A percentile compares a stretch with the other conserved stretches of the same genome.
Conservation (phyloP, 2,329 filamentous ascomycete species). For the Ophiostoma ulmi region DNA sequence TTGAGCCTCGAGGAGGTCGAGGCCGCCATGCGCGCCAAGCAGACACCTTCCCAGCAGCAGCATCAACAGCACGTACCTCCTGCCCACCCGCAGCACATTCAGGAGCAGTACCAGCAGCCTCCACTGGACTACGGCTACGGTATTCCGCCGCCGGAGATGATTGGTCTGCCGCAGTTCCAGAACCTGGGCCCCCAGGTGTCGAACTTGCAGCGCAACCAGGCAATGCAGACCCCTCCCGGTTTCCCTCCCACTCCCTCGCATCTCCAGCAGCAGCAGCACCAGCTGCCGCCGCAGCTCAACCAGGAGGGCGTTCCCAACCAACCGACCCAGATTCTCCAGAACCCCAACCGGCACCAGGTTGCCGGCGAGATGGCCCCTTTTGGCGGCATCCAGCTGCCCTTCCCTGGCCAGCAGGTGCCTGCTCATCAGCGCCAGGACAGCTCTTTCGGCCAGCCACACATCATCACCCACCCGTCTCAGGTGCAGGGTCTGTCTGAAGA, state of each 20-base stretch:
- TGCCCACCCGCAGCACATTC: slow-evolving; percentile 30
- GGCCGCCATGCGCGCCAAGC: slow-evolving; percentile 75
- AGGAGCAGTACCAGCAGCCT: slow-evolving; percentile 28
- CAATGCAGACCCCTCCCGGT: slow-evolving; percentile 39
- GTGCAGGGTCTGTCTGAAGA: slow-evolving; percentile 74
- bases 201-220: slow-evolving; percentile 52
- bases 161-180: slow-evolving; percentile 17
- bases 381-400: slow-evolving; percentile 31
- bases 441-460: slow-evolving; percentile 52
- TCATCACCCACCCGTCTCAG: slow-evolving; percentile 61
- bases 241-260: slow-evolving; percentile 30
- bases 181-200: slow-evolving; percentile 44
- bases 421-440: slow-evolving; percentile 43
- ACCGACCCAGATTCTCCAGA: slow-evolving; percentile 74
- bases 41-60: slow-evolving; percentile 35
- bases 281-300: slow-evolving; percentile 35
- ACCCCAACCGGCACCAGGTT: slow-evolving; percentile 59
- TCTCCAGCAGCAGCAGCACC: slow-evolving; percentile 28
- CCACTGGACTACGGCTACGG: slow-evolving; percentile 26
- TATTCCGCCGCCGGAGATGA: slow-evolving; percentile 22
- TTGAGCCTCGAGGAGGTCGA: slow-evolving; percentile 97
- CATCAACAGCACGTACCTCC: slow-evolving; percentile 28
- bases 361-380: slow-evolving; percentile 43
- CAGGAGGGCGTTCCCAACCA: slow-evolving; percentile 44
- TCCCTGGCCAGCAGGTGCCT: slow-evolving; percentile 30